A percentile compares a stretch with the other conserved stretches of the same genome.
phyloP scores from a whole-genome alignment of 208 protist species.

The Trypanosoma avium region DNA sequence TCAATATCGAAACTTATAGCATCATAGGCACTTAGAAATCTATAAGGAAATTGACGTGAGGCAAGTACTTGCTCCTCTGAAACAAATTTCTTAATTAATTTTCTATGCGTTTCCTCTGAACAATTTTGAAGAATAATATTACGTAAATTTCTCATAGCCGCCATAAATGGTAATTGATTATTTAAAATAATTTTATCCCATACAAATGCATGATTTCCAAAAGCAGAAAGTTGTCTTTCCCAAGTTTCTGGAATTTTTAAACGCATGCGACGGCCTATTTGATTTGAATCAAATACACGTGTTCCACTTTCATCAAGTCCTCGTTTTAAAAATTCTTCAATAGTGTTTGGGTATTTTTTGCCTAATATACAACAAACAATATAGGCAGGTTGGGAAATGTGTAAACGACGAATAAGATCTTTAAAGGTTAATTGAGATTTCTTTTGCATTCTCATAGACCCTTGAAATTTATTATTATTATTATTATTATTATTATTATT shows the following conservation, averaged over 20 bases:
- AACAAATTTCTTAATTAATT: conserved; percentile 36
- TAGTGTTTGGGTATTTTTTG: conserved; percentile 88
- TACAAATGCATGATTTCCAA: conserved; percentile 85
- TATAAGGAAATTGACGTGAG: conserved; percentile 90
- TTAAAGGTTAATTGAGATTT: conserved; percentile 65
- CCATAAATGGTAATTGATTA: conserved; percentile 93
- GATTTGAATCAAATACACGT: conserved; percentile 63
- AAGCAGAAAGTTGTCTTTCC: conserved; percentile 84
- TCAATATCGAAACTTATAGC: conserved; percentile 49
- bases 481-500: conserved; percentile 5
- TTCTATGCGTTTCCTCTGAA: conserved; percentile 50
- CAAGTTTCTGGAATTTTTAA: conserved; percentile 90
- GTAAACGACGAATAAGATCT: conserved; percentile 75
- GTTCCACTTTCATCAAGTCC: conserved; percentile 21
- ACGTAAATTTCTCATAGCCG: conserved; percentile 94
- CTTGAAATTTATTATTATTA: too few relatives aligned
- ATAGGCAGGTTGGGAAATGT: conserved; percentile 83
- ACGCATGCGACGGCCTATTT: conserved; percentile 91
- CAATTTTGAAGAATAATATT: conserved; percentile 90
- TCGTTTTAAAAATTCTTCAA: conserved; percentile 64
- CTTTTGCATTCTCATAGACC: too few relatives aligned
- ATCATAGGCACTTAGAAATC: conserved; percentile 94
- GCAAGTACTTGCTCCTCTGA: conserved; percentile 71
- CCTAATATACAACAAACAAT: conserved; percentile 91
- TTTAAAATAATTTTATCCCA: conserved; percentile 92